Percentiles rank a stretch among this genome's conserved stretches.
Evolutionary conservation across 2,329 filamentous ascomycete genomes (phyloP).

Genomic region (Drechslerella coelobrocha): DNA sequence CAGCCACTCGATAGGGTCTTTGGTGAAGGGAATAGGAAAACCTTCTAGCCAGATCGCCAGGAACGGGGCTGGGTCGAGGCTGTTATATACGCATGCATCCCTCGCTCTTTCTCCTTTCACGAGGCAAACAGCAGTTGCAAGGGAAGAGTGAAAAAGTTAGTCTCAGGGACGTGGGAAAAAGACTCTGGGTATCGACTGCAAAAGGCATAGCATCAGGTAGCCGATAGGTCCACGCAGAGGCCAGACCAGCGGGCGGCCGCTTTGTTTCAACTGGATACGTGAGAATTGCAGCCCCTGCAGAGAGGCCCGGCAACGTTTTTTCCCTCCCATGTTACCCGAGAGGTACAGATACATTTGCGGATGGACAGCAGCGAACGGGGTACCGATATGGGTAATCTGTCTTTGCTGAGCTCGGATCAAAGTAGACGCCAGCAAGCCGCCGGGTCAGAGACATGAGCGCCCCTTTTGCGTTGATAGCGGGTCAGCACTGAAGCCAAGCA

Average conservation of each 20-base stretch:
- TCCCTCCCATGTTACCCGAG: too few species aligned
- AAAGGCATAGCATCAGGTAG: conserved; percentile 1
- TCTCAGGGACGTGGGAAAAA: neutral
- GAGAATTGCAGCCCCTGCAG: neutral
- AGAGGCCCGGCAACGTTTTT: neutral
- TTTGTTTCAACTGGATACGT: conserved; percentile 8
- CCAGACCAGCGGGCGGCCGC: neutral
- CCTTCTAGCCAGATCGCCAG: neutral
- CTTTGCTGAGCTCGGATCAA: too few species aligned
- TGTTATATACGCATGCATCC: neutral
- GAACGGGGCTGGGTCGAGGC: conserved; percentile 8
- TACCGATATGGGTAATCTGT: too few species aligned
- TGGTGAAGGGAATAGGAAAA: conserved; percentile 3
- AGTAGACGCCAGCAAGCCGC: neutral
- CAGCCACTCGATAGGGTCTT: conserved; percentile 20
- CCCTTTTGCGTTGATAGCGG: conserved; percentile 41
- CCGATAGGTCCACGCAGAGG: neutral
- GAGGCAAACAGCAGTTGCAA: neutral
- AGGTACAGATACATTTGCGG: too few species aligned
- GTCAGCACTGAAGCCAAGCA: too few species aligned
- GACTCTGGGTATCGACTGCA: neutral
- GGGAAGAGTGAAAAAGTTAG: neutral
- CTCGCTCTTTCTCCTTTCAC: neutral
- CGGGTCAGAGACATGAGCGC: conserved; percentile 13
- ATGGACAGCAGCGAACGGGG: too few species aligned